Base-by-base conservation (phyloP, 345 rosid species). In the Syzygium jambos region DNA sequence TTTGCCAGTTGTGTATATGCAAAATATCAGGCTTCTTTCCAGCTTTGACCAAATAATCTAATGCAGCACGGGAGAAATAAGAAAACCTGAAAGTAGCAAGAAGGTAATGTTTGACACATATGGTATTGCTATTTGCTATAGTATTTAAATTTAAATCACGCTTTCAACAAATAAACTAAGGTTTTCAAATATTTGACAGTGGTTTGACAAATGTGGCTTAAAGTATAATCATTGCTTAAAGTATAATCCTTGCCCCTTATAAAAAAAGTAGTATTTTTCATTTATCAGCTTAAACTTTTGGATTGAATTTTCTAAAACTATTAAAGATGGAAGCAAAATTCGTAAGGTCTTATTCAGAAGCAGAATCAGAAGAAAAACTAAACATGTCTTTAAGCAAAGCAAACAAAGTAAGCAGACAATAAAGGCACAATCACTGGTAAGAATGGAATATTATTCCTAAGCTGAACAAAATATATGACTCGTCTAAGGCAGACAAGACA, bases 11-110 rank as follows among this genome's bases (percentile, higher is more conserved):
- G 89, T 96, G 98, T 86, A 96, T 92, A 90, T 96, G 98, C 52
- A 96, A 88, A 51, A 96, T 94, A 94, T 96, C 98, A 86, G 98
- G 98, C 91, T 86, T 94, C 92, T 96, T 96, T 88, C 97, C 96
- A 86, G 95, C 93, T 93, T 95, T 95, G 87, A 93, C 92, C 87
- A 96, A 92, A 88, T 93, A 94, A 89, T 96, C 98, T 94, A 96
- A 88, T 25, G 96, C 93, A 89, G 98, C 97, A 88, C 98, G 98
- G 90, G 98, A 95, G 92, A 95, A 95, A 91, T 96, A 96, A 85
- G 93, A 68, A 88, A 96, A 95, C 89, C 98, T 96, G 93, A 89
- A 87, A 85, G 87, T 52, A 88, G 83, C 85, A 84, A 88, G 54
- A 23, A 53, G 84, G 80, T 38, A 73, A 73, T 73, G 78, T 65